Evolutionary conservation across 495 filamentous ascomycete genomes (phyloP).

Genomic region (Penicillium psychrofluorescens): DNA sequence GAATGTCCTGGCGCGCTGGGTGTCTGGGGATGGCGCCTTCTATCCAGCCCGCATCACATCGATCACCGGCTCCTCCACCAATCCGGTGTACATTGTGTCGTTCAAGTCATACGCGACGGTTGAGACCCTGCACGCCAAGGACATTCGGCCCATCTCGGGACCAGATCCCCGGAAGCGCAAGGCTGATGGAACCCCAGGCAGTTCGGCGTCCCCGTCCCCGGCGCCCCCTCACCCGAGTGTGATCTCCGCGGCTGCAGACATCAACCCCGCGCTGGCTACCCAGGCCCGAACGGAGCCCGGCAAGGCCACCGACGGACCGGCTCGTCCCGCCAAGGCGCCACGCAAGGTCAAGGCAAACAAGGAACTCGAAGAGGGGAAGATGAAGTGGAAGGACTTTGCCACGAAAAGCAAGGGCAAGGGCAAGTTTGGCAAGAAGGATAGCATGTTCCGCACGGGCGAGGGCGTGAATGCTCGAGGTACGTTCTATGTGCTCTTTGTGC

Average conservation of each 20-base stretch:
- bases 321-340: slow-evolving; percentile 55
- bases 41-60: slow-evolving; percentile 91
- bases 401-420: slow-evolving; percentile 75
- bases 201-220: slow-evolving; percentile 38
- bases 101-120: slow-evolving; percentile 83
- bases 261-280: slow-evolving; percentile 71
- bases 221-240: slow-evolving; percentile 50
- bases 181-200: slow-evolving; percentile 68
- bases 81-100: slow-evolving; percentile 86
- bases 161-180: slow-evolving; percentile 76
- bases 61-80: slow-evolving; percentile 81
- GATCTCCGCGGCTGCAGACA: slow-evolving; percentile 80
- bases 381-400: slow-evolving; percentile 89
- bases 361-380: slow-evolving; percentile 83
- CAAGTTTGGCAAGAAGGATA: slow-evolving; percentile 81
- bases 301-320: slow-evolving; percentile 59
- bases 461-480: slow-evolving; percentile 79
- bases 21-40: slow-evolving; percentile 80
- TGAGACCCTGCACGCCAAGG: slow-evolving; percentile 76
- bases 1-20: slow-evolving; percentile 81
- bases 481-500: slow-evolving; percentile 7
- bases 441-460: slow-evolving; percentile 93
- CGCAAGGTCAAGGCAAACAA: slow-evolving; percentile 87
- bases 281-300: slow-evolving; percentile 60
- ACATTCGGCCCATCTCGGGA: slow-evolving; percentile 69